A percentile compares a stretch with the other conserved stretches of the same genome.
These are phyloP conservation scores for Lunularia cruciata DNA, from an alignment of 225 moss, liverwort and hornwort genomes.

Conservation along the genomic window DNA sequence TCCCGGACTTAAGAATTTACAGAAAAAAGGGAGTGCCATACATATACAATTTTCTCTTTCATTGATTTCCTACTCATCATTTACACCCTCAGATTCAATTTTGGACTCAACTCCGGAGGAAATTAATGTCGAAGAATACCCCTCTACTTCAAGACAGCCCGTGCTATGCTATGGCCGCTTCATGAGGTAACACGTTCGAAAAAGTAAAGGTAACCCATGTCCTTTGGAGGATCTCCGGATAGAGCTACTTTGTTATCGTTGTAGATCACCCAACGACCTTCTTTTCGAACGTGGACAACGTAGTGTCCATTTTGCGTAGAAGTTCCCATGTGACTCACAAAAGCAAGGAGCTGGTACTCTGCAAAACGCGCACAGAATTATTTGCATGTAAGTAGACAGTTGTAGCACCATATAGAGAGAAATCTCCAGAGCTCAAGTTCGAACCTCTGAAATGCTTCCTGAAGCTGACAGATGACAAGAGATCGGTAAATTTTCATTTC, in stretches of 20 bases:
- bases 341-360: constrained; percentile 93
- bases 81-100: constrained; percentile 16
- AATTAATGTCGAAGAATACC: constrained; percentile 3
- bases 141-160: constrained; percentile 5
- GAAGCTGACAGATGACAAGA: too few species aligned
- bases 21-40: constrained; percentile 18
- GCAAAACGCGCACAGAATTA: constrained; percentile 19
- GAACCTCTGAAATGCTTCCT: too few species aligned
- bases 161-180: constrained; percentile 7
- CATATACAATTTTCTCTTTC: constrained; percentile 18
- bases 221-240: constrained; percentile 97
- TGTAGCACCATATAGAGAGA: background rate
- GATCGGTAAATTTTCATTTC: too few species aligned
- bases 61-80: constrained; percentile 15
- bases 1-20: constrained; percentile 17
- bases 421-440: background rate
- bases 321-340: constrained; percentile 98
- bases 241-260: constrained; percentile 96
- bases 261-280: constrained; percentile 89
- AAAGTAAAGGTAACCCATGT: constrained; percentile 99
- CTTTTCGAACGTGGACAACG: constrained; percentile 80
- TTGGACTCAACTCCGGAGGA: background rate
- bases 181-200: constrained; percentile 70
- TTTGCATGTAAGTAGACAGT: background rate
- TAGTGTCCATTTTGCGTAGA: constrained; percentile 98